These are phyloP conservation scores for Coniella vitis DNA, from an alignment of 2,329 filamentous ascomycete genomes.

Conservation along the genomic window DNA sequence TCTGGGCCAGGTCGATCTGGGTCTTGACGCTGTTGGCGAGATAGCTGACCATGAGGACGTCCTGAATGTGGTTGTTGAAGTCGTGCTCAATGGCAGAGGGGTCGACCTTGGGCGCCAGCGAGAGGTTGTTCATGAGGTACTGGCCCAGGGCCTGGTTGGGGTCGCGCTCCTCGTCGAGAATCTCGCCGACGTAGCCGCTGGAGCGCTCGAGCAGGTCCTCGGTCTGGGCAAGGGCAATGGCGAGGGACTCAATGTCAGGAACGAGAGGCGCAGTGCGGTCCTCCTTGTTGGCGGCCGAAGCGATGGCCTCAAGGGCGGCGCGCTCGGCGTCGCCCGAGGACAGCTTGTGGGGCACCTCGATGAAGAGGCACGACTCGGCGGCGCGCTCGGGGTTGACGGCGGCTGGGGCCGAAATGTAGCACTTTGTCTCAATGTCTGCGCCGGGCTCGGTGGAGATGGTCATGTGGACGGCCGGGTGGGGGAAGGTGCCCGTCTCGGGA, in stretches of 20 bases:
- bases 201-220: conserved; percentile 86
- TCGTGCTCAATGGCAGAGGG: conserved; percentile 85
- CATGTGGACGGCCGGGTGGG: conserved; percentile 94
- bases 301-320: conserved; percentile 70
- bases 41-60: conserved; percentile 96
- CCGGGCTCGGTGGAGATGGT: conserved; percentile 88
- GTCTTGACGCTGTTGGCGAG: conserved; percentile 97
- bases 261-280: conserved; percentile 65
- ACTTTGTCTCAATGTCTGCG: conserved; percentile 79
- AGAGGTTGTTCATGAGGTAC: conserved; percentile 89
- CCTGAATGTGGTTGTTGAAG: conserved; percentile 99
- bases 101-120: conserved; percentile 91
- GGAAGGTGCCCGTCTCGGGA: conserved; percentile 93
- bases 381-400: conserved; percentile 92
- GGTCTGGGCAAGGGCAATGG: conserved; percentile 80
- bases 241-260: conserved; percentile 84
- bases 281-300: conserved; percentile 73
- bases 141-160: conserved; percentile 90
- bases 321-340: conserved; percentile 65
- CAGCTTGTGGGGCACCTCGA: conserved; percentile 92
- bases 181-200: conserved; percentile 83
- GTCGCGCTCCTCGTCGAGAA: conserved; percentile 87
- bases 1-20: conserved; percentile 96
- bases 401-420: conserved; percentile 93
- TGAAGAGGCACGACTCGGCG: conserved; percentile 93